A percentile compares a stretch with the other conserved stretches of the same genome.
These are phyloP conservation scores for Penicillium sp. DNA, from an alignment of 2,329 filamentous ascomycete genomes.

Conservation along the genomic window DNA sequence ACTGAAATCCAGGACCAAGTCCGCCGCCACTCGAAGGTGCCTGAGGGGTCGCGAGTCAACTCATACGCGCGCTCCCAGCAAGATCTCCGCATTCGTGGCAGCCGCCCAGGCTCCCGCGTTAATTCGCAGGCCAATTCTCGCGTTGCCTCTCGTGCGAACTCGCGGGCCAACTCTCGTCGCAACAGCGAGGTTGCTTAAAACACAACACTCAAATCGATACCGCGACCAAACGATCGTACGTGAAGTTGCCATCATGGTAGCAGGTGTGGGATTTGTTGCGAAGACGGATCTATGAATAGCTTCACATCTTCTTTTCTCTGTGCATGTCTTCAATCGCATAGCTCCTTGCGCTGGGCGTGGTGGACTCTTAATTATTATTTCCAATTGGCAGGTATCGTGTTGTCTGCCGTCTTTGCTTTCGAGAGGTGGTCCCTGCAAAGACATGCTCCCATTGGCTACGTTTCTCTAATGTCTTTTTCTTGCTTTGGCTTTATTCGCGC, in stretches of 20 bases:
- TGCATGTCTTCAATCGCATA: slow-evolving; percentile 18
- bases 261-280: slow-evolving; percentile 1
- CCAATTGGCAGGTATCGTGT: slow-evolving; percentile 1
- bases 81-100: slow-evolving; percentile 35
- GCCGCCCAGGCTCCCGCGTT: slow-evolving; percentile 31
- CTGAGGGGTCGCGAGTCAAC: slow-evolving; percentile 32
- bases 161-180: slow-evolving; percentile 22
- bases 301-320: slow-evolving; percentile 16
- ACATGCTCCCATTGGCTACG: too few relatives aligned
- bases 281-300: slow-evolving; percentile 8
- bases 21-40: slow-evolving; percentile 32
- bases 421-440: too few relatives aligned
- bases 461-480: too few relatives aligned
- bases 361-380: slow-evolving; percentile 10
- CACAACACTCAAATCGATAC: too few relatives aligned
- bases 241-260: too few relatives aligned
- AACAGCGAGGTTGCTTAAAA: slow-evolving; percentile 19
- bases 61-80: slow-evolving; percentile 39
- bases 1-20: slow-evolving; percentile 29
- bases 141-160: slow-evolving; percentile 27
- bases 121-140: slow-evolving; percentile 31
- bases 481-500: too few relatives aligned
- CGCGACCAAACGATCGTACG: too few relatives aligned
- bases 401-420: too few relatives aligned
- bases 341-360: slow-evolving; percentile 19